phyloP scores from a whole-genome alignment of 2,329 filamentous ascomycete genomes.

The Pseudogymnoascus sp. region DNA sequence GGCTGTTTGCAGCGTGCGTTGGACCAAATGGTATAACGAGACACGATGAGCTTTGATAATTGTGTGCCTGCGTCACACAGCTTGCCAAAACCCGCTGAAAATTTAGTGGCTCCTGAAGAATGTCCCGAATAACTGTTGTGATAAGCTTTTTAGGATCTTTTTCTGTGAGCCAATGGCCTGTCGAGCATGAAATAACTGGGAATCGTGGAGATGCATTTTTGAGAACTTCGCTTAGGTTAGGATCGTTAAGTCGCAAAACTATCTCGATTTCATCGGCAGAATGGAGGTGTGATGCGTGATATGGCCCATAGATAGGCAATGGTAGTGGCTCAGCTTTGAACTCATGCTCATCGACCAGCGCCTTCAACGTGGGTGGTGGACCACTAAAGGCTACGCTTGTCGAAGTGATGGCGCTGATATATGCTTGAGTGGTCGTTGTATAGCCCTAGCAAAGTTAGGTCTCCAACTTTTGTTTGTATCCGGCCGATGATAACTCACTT shows the following conservation, averaged over 20 bases:
- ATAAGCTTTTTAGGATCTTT: constrained; percentile 6
- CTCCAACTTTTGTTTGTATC: background rate
- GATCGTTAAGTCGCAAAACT: constrained; percentile 39
- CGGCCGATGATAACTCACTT: constrained; percentile 35
- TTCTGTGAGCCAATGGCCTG: constrained; percentile 33
- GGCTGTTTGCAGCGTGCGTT: constrained; percentile 41
- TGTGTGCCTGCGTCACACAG: constrained; percentile 37
- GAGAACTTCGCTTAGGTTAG: constrained; percentile 34
- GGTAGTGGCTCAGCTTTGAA: constrained; percentile 38
- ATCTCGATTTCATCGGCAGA: constrained; percentile 36
- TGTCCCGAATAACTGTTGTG: constrained; percentile 38
- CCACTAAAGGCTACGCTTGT: constrained; percentile 48
- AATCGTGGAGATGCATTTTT: constrained; percentile 38
- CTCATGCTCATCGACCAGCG: constrained; percentile 34
- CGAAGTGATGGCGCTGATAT: constrained; percentile 46
- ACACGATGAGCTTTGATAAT: constrained; percentile 35
- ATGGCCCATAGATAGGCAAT: constrained; percentile 49
- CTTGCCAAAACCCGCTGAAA: constrained; percentile 43
- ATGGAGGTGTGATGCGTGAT: constrained; percentile 50
- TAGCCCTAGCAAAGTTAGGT: constrained; percentile 10
- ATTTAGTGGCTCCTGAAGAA: constrained; percentile 42
- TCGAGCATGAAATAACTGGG: constrained; percentile 45
- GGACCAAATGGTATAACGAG: constrained; percentile 45
- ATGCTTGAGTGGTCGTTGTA: constrained; percentile 28
- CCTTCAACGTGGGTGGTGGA: constrained; percentile 42